Evolutionary conservation across 2,329 filamentous ascomycete genomes (phyloP).

Genomic region (Exophiala dermatitidis): DNA sequence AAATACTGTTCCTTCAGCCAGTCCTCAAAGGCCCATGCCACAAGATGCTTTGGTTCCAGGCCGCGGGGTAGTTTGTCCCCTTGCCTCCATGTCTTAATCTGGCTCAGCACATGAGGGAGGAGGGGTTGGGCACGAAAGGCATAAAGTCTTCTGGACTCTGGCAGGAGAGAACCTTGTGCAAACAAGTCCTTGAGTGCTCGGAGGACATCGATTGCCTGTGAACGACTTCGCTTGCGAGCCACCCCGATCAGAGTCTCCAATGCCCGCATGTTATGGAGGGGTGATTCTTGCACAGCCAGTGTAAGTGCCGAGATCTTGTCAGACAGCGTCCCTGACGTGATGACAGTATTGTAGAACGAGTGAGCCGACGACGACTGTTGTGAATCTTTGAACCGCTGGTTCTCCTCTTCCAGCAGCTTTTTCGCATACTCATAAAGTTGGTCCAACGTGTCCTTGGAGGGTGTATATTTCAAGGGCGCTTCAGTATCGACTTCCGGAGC

Average conservation of each 20-base stretch:
- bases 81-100: slow-evolving; percentile 54
- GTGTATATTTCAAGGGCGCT: slow-evolving; percentile 18
- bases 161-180: slow-evolving; percentile 78
- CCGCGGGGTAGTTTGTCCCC: slow-evolving; percentile 66
- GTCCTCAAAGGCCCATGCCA: slow-evolving; percentile 88
- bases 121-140: slow-evolving; percentile 73
- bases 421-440: slow-evolving; percentile 61
- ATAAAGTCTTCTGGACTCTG: slow-evolving; percentile 70
- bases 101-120: slow-evolving; percentile 54
- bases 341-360: slow-evolving; percentile 95
- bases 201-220: slow-evolving; percentile 85
- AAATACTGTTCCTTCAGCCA: slow-evolving; percentile 94
- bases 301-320: slow-evolving; percentile 96
- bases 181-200: slow-evolving; percentile 91
- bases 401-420: slow-evolving; percentile 69
- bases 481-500: slow-evolving; percentile 14
- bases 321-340: slow-evolving; percentile 89
- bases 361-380: slow-evolving; percentile 74
- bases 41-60: slow-evolving; percentile 67
- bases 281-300: slow-evolving; percentile 89
- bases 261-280: slow-evolving; percentile 82
- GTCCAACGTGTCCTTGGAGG: slow-evolving; percentile 32
- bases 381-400: slow-evolving; percentile 62
- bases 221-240: slow-evolving; percentile 88
- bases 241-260: slow-evolving; percentile 76